Base-by-base conservation (phyloP, 23 red algal species). In the Gracilariopsis chorda region DNA sequence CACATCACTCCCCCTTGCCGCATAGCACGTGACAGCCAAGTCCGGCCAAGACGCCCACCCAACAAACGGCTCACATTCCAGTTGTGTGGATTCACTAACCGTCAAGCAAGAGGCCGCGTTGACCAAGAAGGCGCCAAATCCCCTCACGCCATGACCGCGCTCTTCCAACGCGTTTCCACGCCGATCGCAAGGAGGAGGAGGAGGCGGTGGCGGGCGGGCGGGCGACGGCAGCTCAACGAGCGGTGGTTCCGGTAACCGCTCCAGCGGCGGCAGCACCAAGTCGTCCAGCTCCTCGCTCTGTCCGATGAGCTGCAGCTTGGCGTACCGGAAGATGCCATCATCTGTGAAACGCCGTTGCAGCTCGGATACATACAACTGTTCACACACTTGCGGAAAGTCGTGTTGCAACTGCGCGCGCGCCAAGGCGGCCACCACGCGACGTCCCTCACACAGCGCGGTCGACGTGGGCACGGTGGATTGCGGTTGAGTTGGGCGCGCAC, bases 231-330 rank as follows among this genome's bases (percentile, higher is more conserved):
- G 28, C 24, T 20, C n/a, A 28, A 3, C 20, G 20, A 23, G 39
- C 67, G 8, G 39, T 42, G 67, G 67, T 42, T 36, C 20, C 39
- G 24, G 23, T 7, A 73, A 36, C n/a, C 67, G 67, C 67, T 46
- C 67, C 67, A 73, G 40, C 40, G 67, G 67, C 28, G 67, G 67
- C 67, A 73, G 28, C 8, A 73, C 40, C 67, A 73, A 42, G 67
- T 73, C 67, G 67, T 73, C 67, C 67, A 73, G 37, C 40, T 73
- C 32, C 67, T 73, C 39, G 4, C 32, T 4, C 17, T 42, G 16
- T 24, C 39, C 36, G n/a, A 46, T 4, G 39, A 73, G 67, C 67
- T 73, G 67, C 67, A 73, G 67, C 67, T 73, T 73, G 67, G 67
- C 67, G 67, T 73, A 73, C 39, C 67, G 67, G 67, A 73, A 73